Conservation (phyloP, 345 rosid species). For the Geranium rotundifolium region DNA sequence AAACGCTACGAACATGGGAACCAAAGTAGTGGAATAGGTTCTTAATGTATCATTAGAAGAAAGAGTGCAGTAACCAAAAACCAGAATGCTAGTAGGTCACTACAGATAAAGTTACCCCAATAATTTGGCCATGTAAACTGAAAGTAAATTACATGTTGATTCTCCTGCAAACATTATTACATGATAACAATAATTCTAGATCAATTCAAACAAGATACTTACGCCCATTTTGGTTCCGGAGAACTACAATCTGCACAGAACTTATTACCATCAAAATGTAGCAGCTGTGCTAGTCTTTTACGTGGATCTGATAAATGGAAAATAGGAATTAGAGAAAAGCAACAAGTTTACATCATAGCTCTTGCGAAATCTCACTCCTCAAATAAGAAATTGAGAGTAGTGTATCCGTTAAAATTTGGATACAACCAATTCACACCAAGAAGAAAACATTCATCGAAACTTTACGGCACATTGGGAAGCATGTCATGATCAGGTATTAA, state of each 20-base stretch:
- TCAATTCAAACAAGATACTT: slow-evolving; percentile 18
- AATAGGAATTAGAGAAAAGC: background rate
- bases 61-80: background rate
- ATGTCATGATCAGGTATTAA: too few species aligned
- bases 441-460: too few species aligned
- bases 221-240: slow-evolving; percentile 97
- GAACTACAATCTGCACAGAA: slow-evolving; percentile 90
- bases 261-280: slow-evolving; percentile 41
- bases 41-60: too few species aligned
- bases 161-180: background rate
- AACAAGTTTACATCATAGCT: too few species aligned
- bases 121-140: background rate
- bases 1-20: too few species aligned
- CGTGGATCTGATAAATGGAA: slow-evolving; percentile 32
- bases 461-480: too few species aligned
- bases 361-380: too few species aligned
- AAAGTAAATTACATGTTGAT: background rate
- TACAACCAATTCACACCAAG: too few species aligned
- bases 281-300: slow-evolving; percentile 41
- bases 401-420: too few species aligned
- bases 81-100: background rate
- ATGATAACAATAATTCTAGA: background rate
- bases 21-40: too few species aligned
- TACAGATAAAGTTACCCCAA: background rate
- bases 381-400: too few species aligned